Conservation (phyloP, 208 protist species). For the Tritrichomonas musculus region DNA sequence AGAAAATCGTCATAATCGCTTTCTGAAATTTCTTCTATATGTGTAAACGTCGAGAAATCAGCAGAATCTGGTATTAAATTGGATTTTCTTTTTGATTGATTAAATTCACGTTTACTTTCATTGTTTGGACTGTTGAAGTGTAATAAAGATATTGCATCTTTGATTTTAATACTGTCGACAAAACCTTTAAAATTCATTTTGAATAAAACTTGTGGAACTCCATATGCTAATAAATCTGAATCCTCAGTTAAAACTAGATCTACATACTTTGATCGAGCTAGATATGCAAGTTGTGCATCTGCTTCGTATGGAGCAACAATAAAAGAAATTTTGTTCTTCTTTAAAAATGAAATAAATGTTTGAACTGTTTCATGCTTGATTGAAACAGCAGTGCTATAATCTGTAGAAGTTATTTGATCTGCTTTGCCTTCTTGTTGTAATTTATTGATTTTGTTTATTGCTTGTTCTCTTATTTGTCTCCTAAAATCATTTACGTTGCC, state of each 20-base stretch:
- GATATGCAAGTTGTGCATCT: conserved; percentile 92
- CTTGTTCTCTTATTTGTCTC: conserved; percentile 53
- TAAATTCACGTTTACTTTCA: too few species aligned
- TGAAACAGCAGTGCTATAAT: not conserved
- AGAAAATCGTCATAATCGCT: not conserved
- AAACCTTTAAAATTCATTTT: not conserved
- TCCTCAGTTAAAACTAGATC: conserved; percentile 88
- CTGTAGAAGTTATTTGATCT: not conserved
- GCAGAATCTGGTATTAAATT: too few species aligned
- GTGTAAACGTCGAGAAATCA: too few species aligned
- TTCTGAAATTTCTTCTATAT: too few species aligned
- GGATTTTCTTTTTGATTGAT: too few species aligned
- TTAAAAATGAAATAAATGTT: not conserved
- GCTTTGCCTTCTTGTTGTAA: conserved; percentile 46
- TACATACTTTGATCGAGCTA: conserved; percentile 71
- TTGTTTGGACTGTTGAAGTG: not conserved
- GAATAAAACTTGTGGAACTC: not conserved
- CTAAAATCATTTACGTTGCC: conserved; percentile 40
- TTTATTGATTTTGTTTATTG: not conserved
- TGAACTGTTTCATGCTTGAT: not conserved
- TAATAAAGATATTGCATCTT: not conserved
- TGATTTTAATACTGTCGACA: not conserved
- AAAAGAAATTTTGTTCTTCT: conserved; percentile 26
- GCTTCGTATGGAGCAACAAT: conserved; percentile 95
- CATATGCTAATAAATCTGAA: conserved; percentile 80